Evolutionary conservation across 208 protist species (phyloP), one percentile per base, ranked within the genome.

Genomic region (Trypanosoma rangeli): DNA sequence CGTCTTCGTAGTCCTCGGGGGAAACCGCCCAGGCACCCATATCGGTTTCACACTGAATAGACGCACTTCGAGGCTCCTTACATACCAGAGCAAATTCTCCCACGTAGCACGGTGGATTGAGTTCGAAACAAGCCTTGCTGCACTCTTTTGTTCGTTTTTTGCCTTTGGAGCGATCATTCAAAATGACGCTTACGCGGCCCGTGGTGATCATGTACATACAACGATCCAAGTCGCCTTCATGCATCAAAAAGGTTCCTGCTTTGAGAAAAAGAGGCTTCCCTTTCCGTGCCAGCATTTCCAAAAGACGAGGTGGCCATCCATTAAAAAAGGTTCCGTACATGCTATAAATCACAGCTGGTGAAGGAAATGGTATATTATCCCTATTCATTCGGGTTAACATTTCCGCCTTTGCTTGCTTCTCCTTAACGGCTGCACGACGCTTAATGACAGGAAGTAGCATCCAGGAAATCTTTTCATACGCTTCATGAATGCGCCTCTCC

Each of bases 21-120:
- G 78, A 77, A 22, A 96, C 83, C 5, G 79, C 82, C 86, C 88
- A 96, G 58, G 80, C 87, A 46, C 83, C 90, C 62, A 94, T 78
- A 73, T 94, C 86, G 4, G 90, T 93, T 59, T 93, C 88, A 65
- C 90, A 96, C 24, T 84, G 55, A 74, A 96, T 96, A 13, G 90
- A 93, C 39, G 90, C 90, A 20, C 79, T 92, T 22, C 90, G 79
- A 35, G 90, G 88, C 64, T 96, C 90, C 56, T 93, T 93, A 60
- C 90, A 96, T 15, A 96, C 88, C 2, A 96, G 74, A 31, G 90
- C 90, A 70, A 96, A 96, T 64, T 96, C 90, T 26, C 90, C 90
- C 0, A 93, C 90, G 73, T 96, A 96, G 72, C 86, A 92, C 0
- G 90, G 90, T 3, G 90, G 86, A n/a, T 79, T 74, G 20, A 96